Evolutionary conservation across 225 moss, liverwort and hornwort species (phyloP).

Genomic region (Straminergon stramineum): DNA sequence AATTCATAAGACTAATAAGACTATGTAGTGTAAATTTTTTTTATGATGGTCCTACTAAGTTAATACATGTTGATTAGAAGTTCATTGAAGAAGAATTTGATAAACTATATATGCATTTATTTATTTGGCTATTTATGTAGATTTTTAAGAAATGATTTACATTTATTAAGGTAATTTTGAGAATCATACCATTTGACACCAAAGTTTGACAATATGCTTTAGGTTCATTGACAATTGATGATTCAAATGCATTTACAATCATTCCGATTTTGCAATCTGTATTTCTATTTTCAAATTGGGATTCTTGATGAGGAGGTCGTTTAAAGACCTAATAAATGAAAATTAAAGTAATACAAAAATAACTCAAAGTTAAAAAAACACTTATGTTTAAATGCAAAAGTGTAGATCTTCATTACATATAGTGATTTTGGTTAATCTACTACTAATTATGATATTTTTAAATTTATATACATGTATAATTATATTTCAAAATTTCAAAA

Average conservation of each 20-base stretch:
- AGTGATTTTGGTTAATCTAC: fast-evolving
- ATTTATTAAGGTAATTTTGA: background rate
- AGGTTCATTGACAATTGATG: background rate
- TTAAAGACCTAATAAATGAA: background rate
- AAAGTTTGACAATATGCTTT: background rate
- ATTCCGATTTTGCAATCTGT: background rate
- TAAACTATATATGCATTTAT: background rate
- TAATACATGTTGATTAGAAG: too few species aligned
- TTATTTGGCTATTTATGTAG: background rate
- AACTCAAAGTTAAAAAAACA: background rate
- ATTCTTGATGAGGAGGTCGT: background rate
- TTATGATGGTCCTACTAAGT: background rate
- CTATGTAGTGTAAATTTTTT: too few species aligned
- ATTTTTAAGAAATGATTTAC: background rate
- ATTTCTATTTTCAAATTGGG: background rate
- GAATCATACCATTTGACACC: background rate
- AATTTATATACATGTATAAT: background rate
- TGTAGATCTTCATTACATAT: background rate
- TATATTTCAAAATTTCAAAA: background rate
- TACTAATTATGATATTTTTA: background rate
- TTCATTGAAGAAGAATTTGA: background rate
- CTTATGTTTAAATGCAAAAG: background rate
- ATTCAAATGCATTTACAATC: background rate
- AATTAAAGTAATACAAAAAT: background rate
- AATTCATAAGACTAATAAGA: background rate